Evolutionary conservation across 805 yeast genomes (phyloP).

Genomic region (Wickerhamiella domercqiae): DNA sequence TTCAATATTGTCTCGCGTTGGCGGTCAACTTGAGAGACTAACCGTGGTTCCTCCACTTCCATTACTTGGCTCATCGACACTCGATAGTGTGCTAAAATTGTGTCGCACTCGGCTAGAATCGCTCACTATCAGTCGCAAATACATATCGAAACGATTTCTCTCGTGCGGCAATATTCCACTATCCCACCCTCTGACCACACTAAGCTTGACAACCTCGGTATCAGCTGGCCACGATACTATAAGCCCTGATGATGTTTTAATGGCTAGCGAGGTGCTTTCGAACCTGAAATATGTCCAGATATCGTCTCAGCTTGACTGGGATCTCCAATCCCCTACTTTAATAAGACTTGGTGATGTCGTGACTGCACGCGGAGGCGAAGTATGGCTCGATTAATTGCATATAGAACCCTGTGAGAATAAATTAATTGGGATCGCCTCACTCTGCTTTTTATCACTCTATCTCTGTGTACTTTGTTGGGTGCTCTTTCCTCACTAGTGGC

Average conservation of each 20-base stretch:
- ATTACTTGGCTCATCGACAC: conserved; percentile 45
- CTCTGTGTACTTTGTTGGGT: too few species aligned
- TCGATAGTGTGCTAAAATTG: conserved; percentile 56
- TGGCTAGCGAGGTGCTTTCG: conserved; percentile 76
- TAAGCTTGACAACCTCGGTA: conserved; percentile 74
- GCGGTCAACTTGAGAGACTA: conserved; percentile 45
- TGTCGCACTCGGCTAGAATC: too few species aligned
- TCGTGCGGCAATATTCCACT: conserved; percentile 23
- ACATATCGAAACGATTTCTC: conserved; percentile 36
- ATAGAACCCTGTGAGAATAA: too few species aligned
- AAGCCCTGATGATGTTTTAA: conserved; percentile 76
- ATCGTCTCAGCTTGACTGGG: conserved; percentile 80
- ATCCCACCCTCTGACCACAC: conserved; percentile 37
- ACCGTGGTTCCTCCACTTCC: conserved; percentile 84
- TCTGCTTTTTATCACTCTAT: too few species aligned
- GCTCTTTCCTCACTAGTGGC: too few species aligned
- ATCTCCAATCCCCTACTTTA: conserved; percentile 37
- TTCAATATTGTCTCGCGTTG: conserved; percentile 45
- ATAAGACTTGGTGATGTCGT: conserved; percentile 49
- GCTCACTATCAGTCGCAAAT: conserved; percentile 61
- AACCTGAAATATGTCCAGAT: conserved; percentile 45
- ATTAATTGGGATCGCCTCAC: too few species aligned
- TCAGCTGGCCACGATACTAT: conserved; percentile 62
- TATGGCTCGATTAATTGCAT: conserved; percentile 11
- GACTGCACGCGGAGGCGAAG: conserved; percentile 61